phyloP scores from a whole-genome alignment of 768 basidiomycete genomes.

The Tricholomella constricta region DNA sequence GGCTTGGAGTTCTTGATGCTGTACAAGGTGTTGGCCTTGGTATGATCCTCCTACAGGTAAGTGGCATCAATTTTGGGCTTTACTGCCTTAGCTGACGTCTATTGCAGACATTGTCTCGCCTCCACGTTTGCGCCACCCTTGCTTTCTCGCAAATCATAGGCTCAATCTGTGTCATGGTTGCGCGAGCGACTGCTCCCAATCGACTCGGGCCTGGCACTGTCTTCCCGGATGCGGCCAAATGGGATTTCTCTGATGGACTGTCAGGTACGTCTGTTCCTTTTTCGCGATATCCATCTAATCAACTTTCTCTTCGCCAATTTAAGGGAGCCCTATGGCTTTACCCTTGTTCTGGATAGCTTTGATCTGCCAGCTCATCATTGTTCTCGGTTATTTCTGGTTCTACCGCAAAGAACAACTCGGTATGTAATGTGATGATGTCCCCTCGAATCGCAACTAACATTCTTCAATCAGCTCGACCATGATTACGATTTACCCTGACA shows the following conservation, averaged over 20 bases:
- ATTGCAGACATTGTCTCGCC: slow-evolving; percentile 75
- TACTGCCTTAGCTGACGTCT: slow-evolving; percentile 24
- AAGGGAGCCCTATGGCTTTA: slow-evolving; percentile 78
- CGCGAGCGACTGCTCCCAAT: slow-evolving; percentile 88
- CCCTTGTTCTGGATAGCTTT: slow-evolving; percentile 90
- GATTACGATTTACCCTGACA: slow-evolving; percentile 24
- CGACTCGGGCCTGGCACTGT: slow-evolving; percentile 86
- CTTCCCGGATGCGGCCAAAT: slow-evolving; percentile 89
- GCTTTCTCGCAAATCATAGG: slow-evolving; percentile 91
- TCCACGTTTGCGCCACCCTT: slow-evolving; percentile 93
- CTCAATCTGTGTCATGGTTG: slow-evolving; percentile 88
- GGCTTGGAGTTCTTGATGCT: slow-evolving; percentile 93
- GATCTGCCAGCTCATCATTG: slow-evolving; percentile 79
- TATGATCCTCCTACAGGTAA: slow-evolving; percentile 80
- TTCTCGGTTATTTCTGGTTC: slow-evolving; percentile 95
- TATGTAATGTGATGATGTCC: slow-evolving; percentile 41
- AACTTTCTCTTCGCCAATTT: background rate
- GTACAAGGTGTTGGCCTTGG: slow-evolving; percentile 93
- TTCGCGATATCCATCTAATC: background rate
- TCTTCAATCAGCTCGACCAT: slow-evolving; percentile 37
- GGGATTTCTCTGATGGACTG: slow-evolving; percentile 81
- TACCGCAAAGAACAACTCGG: slow-evolving; percentile 93
- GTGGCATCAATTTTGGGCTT: slow-evolving; percentile 28
- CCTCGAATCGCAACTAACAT: background rate
- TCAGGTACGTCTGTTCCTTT: slow-evolving; percentile 40